Percentiles rank a stretch among this genome's conserved stretches.
Conservation (phyloP, 1,284 basidiomycete genomes). For the Vanrija sp. region DNA sequence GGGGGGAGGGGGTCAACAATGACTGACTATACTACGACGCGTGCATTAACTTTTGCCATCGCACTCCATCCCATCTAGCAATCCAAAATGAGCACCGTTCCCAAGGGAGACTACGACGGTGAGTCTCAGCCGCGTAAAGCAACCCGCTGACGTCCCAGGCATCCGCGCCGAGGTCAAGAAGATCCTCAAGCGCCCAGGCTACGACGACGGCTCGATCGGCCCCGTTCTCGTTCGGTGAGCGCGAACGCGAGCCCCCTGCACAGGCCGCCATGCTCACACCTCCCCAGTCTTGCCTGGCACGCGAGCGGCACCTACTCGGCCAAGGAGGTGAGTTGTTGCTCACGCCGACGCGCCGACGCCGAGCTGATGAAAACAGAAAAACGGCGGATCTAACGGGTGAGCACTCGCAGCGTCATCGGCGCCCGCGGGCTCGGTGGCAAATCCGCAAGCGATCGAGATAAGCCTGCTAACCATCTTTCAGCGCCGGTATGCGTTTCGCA, state of each 20-base stretch:
- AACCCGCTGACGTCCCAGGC: conserved; percentile 15
- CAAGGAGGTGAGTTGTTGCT: conserved; percentile 28
- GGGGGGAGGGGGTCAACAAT: too few species aligned
- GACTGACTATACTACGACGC: background rate
- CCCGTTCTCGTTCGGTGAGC: conserved; percentile 45
- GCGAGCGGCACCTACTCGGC: conserved; percentile 50
- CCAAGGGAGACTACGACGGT: conserved; percentile 42
- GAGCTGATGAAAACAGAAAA: conserved; percentile 39
- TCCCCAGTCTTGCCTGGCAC: conserved; percentile 55
- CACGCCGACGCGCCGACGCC: background rate
- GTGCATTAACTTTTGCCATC: background rate
- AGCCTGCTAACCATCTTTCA: conserved; percentile 7
- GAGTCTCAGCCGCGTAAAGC: conserved; percentile 1
- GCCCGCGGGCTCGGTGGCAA: background rate
- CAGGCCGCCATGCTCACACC: background rate
- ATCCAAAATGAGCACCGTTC: conserved; percentile 27
- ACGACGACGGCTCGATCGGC: conserved; percentile 48
- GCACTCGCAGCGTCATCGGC: background rate
- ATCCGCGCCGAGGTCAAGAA: conserved; percentile 44
- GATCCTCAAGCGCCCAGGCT: conserved; percentile 46
- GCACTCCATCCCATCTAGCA: background rate
- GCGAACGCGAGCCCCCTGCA: too few species aligned
- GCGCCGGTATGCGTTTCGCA: conserved; percentile 47
- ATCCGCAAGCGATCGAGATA: background rate
- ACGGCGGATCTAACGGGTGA: conserved; percentile 54